phyloP scores from a whole-genome alignment of 2,329 filamentous ascomycete genomes.

The Fusarium lateritium region DNA sequence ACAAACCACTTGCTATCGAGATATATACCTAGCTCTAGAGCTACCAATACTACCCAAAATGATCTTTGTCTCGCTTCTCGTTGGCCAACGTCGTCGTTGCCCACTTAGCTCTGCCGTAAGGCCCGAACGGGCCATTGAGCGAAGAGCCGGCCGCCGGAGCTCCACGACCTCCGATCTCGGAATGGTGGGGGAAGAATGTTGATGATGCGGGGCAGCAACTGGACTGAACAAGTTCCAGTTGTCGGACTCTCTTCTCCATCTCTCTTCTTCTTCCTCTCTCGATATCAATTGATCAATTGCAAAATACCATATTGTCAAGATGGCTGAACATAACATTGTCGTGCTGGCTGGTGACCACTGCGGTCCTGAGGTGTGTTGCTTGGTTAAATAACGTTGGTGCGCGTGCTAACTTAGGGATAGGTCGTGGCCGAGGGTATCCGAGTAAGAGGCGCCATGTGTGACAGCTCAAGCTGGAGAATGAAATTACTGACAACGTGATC shows the following conservation, averaged over 20 bases:
- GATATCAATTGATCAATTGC: background rate
- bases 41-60: conserved; percentile 37
- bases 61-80: conserved; percentile 34
- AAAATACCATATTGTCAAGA: conserved; percentile 51
- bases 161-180: conserved; percentile 55
- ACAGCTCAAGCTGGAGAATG: too few relatives aligned
- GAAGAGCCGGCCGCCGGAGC: conserved; percentile 36
- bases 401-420: conserved; percentile 54
- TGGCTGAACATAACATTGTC: conserved; percentile 83
- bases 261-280: conserved; percentile 1
- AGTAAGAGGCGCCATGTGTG: conserved; percentile 64
- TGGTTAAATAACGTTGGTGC: conserved; percentile 15
- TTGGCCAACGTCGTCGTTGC: conserved; percentile 37
- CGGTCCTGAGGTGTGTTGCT: conserved; percentile 80
- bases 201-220: conserved; percentile 45
- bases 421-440: conserved; percentile 89
- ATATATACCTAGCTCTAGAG: conserved; percentile 6
- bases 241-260: conserved; percentile 20
- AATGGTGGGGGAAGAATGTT: conserved; percentile 52
- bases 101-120: conserved; percentile 36
- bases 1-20: background rate
- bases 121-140: conserved; percentile 42
- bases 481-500: conserved; percentile 13
- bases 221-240: conserved; percentile 22
- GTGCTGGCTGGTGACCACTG: conserved; percentile 89